A percentile compares a stretch with the other conserved stretches of the same genome.
Evolutionary conservation across 306 rosid species (phyloP).

Genomic region (Lathyrus tuberosus): DNA sequence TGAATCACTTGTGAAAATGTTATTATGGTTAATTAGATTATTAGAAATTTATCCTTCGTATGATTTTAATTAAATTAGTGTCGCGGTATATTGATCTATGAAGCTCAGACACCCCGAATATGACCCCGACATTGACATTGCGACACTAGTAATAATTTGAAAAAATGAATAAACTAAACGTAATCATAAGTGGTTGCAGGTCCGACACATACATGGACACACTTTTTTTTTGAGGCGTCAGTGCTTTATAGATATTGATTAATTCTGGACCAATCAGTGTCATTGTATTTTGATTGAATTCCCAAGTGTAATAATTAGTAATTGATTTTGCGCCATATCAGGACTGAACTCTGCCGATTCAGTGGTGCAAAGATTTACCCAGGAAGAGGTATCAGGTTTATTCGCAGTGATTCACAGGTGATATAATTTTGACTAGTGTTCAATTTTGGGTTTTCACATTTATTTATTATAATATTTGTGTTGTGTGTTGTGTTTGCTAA

Average conservation of each 20-base stretch:
- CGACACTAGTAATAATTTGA: too few relatives aligned
- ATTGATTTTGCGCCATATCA: slow-evolving; percentile 34
- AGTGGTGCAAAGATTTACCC: slow-evolving; percentile 93
- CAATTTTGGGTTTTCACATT: background rate
- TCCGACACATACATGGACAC: too few relatives aligned
- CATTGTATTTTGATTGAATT: background rate
- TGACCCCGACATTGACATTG: too few relatives aligned
- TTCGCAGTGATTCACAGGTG: slow-evolving; percentile 91
- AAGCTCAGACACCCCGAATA: too few relatives aligned
- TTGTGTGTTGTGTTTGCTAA: background rate
- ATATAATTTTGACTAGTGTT: background rate
- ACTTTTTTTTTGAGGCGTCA: too few relatives aligned
- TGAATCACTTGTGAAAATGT: too few relatives aligned
- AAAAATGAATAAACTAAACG: too few relatives aligned
- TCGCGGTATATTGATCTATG: too few relatives aligned
- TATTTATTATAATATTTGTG: background rate
- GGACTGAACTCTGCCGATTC: slow-evolving; percentile 92
- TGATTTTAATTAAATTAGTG: too few relatives aligned
- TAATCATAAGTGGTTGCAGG: too few relatives aligned
- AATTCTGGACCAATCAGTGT: background rate
- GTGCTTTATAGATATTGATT: too few relatives aligned
- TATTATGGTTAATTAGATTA: background rate
- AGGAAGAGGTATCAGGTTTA: slow-evolving; percentile 79
- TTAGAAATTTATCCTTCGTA: background rate
- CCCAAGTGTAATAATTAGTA: background rate